Evolutionary conservation across 257 asterid genomes (phyloP), one percentile per base, ranked within the genome.

Genomic region (Solanum lycopersicoides): DNA sequence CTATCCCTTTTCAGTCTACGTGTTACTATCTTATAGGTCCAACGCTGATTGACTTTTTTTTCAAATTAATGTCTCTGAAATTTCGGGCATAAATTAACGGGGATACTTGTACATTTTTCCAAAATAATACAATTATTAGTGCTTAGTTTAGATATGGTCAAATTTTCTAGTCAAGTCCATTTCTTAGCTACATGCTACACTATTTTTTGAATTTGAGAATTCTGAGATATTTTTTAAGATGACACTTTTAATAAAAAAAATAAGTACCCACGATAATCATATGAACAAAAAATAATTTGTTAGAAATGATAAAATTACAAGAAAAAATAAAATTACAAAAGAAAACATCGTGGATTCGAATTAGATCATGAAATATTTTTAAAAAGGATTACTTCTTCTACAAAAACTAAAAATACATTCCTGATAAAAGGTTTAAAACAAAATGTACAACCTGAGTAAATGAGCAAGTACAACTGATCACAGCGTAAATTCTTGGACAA

Each of bases 401-500:
- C 45, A 50, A 56, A 56, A 56, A 82, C 30, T 80, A 50, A 71
- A 9, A 85, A 45, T 34, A 30, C 15, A 75, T 30, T 85, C 37
- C 53, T 50, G 45, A 37, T 28, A 37, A 47, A 71, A 35, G 3
- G 69, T 18, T 34, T 59, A 14, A 3, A 89, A 39, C 12, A 53
- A 21, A 47, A 91, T 89, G 87, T 89, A 89, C 91, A 90, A 35
- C 74, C 91, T 76, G 86, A 87, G 87, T 77, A 84, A 88, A 7
- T 4, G 53, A 3, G 7, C 85, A 77, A 23, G 60, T 76, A 76
- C 83, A n/a, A 77, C 39, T 6, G 50, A 37, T 21, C 44, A 74
- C 28, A 21, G 50, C 7, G 41, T 30, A 69, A 30, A 7, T 69
- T 68, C 23, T 69, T 15, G 76, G 7, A 69, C 76, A 69, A 69